phyloP scores from a whole-genome alignment of 768 basidiomycete genomes.

The Agrocybe praecox region DNA sequence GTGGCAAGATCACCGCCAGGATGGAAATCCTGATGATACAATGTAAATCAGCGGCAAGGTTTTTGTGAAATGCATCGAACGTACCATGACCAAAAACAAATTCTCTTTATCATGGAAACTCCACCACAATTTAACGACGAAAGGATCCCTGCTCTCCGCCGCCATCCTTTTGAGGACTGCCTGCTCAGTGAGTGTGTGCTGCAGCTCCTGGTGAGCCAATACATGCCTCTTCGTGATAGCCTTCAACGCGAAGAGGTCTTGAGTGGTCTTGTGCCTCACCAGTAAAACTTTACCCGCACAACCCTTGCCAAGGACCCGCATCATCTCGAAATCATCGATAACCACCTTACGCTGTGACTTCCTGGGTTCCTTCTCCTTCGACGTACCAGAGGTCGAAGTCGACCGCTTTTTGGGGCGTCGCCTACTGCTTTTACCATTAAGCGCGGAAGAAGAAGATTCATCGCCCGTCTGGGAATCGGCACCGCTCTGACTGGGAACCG shows the following conservation, averaged over 20 bases:
- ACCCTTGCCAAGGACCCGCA: constrained; percentile 95
- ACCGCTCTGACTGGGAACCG: constrained; percentile 48
- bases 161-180: constrained; percentile 94
- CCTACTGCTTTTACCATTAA: constrained; percentile 3
- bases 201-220: constrained; percentile 92
- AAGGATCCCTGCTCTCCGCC: constrained; percentile 85
- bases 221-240: constrained; percentile 98
- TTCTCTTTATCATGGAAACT: constrained; percentile 99
- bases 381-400: constrained; percentile 31
- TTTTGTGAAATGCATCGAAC: constrained; percentile 16
- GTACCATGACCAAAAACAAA: constrained; percentile 93
- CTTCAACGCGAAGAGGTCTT: constrained; percentile 88
- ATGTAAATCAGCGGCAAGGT: background rate
- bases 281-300: constrained; percentile 97
- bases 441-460: constrained; percentile 68
- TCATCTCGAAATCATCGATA: constrained; percentile 95
- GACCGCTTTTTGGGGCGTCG: constrained; percentile 26
- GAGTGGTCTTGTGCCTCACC: constrained; percentile 75
- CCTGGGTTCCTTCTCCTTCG: constrained; percentile 53
- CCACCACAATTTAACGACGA: constrained; percentile 96
- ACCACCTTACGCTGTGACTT: constrained; percentile 74
- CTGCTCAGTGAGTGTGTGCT: constrained; percentile 96
- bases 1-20: constrained; percentile 97
- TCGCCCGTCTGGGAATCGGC: constrained; percentile 68
- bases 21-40: constrained; percentile 74